Evolutionary conservation across 305 asterid species (phyloP), one percentile per base, ranked within the genome.

Genomic region (Petunia hybrid): DNA sequence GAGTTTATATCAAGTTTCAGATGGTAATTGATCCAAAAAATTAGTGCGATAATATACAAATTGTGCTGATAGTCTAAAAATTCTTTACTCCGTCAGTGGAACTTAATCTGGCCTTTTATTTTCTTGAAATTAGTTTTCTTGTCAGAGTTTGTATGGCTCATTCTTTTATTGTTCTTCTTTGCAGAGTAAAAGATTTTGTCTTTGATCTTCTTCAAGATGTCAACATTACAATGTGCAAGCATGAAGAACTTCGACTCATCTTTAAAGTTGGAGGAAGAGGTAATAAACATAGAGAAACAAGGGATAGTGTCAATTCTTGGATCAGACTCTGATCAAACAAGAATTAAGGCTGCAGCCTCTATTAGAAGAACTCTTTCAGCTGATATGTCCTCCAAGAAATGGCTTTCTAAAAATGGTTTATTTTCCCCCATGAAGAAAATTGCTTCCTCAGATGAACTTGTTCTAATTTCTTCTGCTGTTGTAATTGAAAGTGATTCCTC

Each of bases 311-410:
- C 93, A 69, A 87, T 89, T 83, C 91, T 91, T 79, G 82, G 87
- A 35, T 83, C 91, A 10, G 92, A 91, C 4, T 64, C 81, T 80
- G 83, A 84, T n/a, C 86, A 31, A 22, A 45, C 10, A 2, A 78
- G 22, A 39, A 86, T 63, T 63, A 14, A 63, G 41, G 67, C n/a
- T 35, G 38, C 56, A 2, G 68, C n/a, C 38, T 87, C 95, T 4
- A 81, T 91, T 0, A 69, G 93, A 61, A 87, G 91, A 80, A 91
- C 95, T 0, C 93, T 91, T 68, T 91, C 95, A 14, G 92, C 95
- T 61, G 95, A 91, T 55, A 91, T 91, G 95, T 89, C 95, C 22
- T 91, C 95, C 81, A 87, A 82, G 85, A 88, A 87, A 84, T 91
- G 95, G 95, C 90, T 89, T 6, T 45, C 85, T 22, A 85, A 88